Conservation (phyloP, 805 yeast genomes). For the Kurtzmaniella cleridarum region DNA sequence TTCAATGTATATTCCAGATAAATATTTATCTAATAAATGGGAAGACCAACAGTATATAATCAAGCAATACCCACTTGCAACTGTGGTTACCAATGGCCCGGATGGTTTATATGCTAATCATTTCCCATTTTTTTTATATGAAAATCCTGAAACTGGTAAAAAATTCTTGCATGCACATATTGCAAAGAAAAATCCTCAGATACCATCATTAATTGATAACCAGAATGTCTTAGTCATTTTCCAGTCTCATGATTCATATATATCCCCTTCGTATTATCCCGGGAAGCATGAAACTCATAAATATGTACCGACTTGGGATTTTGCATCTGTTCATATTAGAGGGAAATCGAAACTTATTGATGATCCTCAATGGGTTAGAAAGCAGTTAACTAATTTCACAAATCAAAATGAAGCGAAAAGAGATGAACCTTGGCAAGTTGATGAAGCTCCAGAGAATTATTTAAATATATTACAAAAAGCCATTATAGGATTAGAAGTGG, state of each 20-base stretch:
- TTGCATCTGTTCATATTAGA: conserved; percentile 49
- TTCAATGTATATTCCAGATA: conserved; percentile 33
- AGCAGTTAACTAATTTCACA: conserved; percentile 41
- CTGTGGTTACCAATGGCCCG: conserved; percentile 37
- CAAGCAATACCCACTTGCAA: conserved; percentile 45
- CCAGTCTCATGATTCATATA: conserved; percentile 47
- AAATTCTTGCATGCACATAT: conserved; percentile 48
- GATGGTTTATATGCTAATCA: conserved; percentile 48
- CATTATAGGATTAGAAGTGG: conserved; percentile 53
- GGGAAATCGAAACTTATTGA: conserved; percentile 46
- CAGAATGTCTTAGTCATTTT: conserved; percentile 47
- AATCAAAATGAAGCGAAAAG: conserved; percentile 42
- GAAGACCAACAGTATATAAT: conserved; percentile 38
- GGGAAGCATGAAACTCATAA: conserved; percentile 52
- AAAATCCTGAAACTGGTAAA: conserved; percentile 29
- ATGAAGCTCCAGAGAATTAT: conserved; percentile 52
- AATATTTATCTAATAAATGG: conserved; percentile 28
- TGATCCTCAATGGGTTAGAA: conserved; percentile 39
- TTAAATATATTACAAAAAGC: conserved; percentile 38
- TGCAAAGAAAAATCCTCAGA: conserved; percentile 48
- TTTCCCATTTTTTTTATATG: conserved; percentile 46
- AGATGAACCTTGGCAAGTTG: conserved; percentile 46
- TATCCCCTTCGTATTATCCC: conserved; percentile 57
- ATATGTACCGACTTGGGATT: conserved; percentile 70
- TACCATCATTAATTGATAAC: conserved; percentile 31